Evolutionary conservation across 495 filamentous ascomycete species (phyloP).

Genomic region (Rhypophila decipiens): DNA sequence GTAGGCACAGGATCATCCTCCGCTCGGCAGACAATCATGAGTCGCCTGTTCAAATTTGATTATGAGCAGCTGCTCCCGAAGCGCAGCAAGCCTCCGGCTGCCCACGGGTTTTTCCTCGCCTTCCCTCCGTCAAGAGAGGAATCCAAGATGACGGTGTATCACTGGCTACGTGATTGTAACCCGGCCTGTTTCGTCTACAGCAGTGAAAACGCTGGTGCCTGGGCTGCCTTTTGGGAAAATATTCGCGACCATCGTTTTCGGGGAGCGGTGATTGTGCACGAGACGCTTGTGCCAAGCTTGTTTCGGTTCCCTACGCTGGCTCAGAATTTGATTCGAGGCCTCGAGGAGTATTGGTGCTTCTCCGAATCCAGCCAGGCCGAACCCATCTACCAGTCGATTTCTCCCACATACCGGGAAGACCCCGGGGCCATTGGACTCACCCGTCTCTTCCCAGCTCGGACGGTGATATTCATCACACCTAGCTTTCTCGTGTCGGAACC

Average conservation of each 20-base stretch:
- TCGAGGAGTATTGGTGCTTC: conserved; percentile 28
- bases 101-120: conserved; percentile 24
- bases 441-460: conserved; percentile 53
- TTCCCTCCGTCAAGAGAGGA: conserved; percentile 15
- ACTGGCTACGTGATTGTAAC: conserved; percentile 24
- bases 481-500: conserved; percentile 53
- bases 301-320: conserved; percentile 21
- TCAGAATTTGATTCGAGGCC: conserved; percentile 5
- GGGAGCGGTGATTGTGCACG: conserved; percentile 32
- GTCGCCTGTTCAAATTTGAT: conserved; percentile 18
- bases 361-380: conserved; percentile 16
- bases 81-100: background rate
- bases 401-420: background rate
- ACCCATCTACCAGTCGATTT: conserved; percentile 20
- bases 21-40: conserved; percentile 14
- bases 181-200: conserved; percentile 21
- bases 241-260: background rate
- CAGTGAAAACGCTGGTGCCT: conserved; percentile 17
- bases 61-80: conserved; percentile 20
- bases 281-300: conserved; percentile 21
- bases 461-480: conserved; percentile 56
- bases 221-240: conserved; percentile 19
- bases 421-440: conserved; percentile 30
- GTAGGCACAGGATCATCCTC: background rate
- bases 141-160: conserved; percentile 6